Evolutionary conservation across 768 basidiomycete genomes (phyloP).

Genomic region (Porpolomopsis calyptriformis): DNA sequence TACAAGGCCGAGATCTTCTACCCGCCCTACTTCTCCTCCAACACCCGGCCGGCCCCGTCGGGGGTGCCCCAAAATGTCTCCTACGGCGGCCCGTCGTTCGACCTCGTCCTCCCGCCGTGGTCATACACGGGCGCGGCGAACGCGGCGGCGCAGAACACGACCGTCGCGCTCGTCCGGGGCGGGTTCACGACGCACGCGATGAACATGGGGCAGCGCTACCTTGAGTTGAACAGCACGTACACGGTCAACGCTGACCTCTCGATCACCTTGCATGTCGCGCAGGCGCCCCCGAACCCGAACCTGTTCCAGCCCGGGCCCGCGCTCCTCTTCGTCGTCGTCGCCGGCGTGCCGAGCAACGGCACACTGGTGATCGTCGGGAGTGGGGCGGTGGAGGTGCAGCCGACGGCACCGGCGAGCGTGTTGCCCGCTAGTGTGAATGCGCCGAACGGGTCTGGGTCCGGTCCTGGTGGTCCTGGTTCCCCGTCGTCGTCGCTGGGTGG

Average conservation of each 20-base stretch:
- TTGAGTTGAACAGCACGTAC: conserved; percentile 66
- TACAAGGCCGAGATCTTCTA: conserved; percentile 86
- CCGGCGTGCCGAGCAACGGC: conserved; percentile 66
- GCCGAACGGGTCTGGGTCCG: too few species aligned
- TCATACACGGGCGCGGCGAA: conserved; percentile 62
- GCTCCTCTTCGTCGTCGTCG: conserved; percentile 57
- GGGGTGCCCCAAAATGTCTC: conserved; percentile 64
- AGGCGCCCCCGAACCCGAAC: conserved; percentile 75
- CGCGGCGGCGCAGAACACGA: conserved; percentile 60
- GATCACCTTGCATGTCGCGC: conserved; percentile 68
- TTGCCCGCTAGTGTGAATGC: conserved; percentile 49
- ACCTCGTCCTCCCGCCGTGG: conserved; percentile 55
- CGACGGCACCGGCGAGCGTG: conserved; percentile 26
- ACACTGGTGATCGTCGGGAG: conserved; percentile 57
- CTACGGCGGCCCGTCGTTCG: conserved; percentile 79
- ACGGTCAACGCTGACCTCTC: conserved; percentile 67
- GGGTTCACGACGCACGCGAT: conserved; percentile 82
- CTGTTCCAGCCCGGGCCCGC: conserved; percentile 78
- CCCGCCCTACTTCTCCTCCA: conserved; percentile 74
- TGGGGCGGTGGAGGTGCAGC: conserved; percentile 54
- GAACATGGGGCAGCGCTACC: conserved; percentile 78
- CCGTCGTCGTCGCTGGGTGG: too few species aligned
- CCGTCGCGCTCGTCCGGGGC: conserved; percentile 65
- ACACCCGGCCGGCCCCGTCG: conserved; percentile 54
- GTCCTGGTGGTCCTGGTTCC: too few species aligned